Base-by-base conservation (phyloP, 768 basidiomycete genomes). In the Serendipita indica region DNA sequence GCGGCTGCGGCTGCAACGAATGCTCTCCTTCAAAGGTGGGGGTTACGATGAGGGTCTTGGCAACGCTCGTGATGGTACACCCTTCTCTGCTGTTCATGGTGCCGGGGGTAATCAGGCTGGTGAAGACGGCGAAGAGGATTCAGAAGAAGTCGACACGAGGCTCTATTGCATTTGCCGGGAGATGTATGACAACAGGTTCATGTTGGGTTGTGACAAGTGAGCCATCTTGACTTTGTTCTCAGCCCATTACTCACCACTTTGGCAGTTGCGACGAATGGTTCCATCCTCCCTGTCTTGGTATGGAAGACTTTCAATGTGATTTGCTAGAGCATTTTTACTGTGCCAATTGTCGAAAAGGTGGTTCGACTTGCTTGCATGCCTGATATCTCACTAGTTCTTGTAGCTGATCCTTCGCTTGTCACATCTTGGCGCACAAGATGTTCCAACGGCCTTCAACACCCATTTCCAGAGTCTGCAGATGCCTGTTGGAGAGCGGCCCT, bases 311-410 rank as follows among this genome's bases (percentile, higher is more conserved):
- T 4, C 81, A 84, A 63, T 79, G 90, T 33, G 88, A 92, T 64
- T 79, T 96, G 14, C 86, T 96, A 33, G 92, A 94, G 72, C 85
- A 87, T 68, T 94, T 94, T 69, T 81, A 90, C 57, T 96, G 91
- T 69, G 89, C 90, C 1, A 73, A 75, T 3, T 94, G 91, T 67
- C 72, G 83, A 20, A 73, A 77, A 59, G 81, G 91, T 93, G 63
- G 34, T 88, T 77, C 22, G 18, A 6, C 7, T 18, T 13, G 1
- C 5, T 63, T 64, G 1, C 22, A 12, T 33, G 41, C 34, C 1
- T 2, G 13, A 25, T 49, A n/a, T 37, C 10, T 41, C 45, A 12
- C 33, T 54, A 28, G 16, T 14, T n/a, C 16, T 46, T 46, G 37
- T 64, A 88, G 85, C 75, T 66, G 73, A 82, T 64, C 78, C 82